Evolutionary conservation across 2,329 filamentous ascomycete species (phyloP).

Genomic region (Fusarium longipes): DNA sequence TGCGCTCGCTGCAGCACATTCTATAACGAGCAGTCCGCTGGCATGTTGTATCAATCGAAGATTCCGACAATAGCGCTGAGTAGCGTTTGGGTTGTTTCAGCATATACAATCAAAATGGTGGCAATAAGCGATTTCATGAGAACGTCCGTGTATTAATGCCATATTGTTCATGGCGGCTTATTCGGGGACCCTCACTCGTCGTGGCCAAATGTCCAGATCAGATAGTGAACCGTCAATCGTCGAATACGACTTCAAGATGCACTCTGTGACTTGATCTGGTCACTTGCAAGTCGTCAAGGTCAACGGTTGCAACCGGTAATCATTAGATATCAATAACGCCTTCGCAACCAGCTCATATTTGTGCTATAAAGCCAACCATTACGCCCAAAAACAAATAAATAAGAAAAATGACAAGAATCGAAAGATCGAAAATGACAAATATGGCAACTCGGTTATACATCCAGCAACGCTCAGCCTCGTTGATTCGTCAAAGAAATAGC

Average conservation of each 20-base stretch:
- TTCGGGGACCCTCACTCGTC: not conserved
- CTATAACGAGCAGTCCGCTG: slow-evolving; percentile 41
- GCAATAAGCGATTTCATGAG: slow-evolving; percentile 20
- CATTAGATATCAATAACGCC: not conserved
- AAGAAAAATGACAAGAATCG: not conserved
- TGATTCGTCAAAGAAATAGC: slow-evolving; percentile 5
- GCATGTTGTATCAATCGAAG: slow-evolving; percentile 9
- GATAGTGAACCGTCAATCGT: slow-evolving; percentile 6
- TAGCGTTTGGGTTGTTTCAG: slow-evolving; percentile 16
- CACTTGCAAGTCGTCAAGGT: not conserved
- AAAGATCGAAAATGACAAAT: slow-evolving; percentile 2
- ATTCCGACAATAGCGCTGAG: not conserved
- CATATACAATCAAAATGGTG: not conserved
- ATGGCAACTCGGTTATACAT: slow-evolving; percentile 8
- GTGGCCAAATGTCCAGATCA: not conserved
- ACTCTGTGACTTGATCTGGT: not conserved
- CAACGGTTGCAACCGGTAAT: not conserved
- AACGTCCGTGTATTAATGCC: not conserved
- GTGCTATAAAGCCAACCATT: slow-evolving; percentile 32
- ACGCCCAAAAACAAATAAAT: slow-evolving; percentile 27
- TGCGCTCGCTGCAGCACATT: slow-evolving; percentile 33
- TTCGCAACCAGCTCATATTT: slow-evolving; percentile 21
- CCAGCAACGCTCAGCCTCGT: slow-evolving; percentile 14
- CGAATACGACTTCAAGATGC: not conserved
- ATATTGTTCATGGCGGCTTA: not conserved